Conservation (phyloP, 1,284 basidiomycete genomes). For the Testicularia cyperi region DNA sequence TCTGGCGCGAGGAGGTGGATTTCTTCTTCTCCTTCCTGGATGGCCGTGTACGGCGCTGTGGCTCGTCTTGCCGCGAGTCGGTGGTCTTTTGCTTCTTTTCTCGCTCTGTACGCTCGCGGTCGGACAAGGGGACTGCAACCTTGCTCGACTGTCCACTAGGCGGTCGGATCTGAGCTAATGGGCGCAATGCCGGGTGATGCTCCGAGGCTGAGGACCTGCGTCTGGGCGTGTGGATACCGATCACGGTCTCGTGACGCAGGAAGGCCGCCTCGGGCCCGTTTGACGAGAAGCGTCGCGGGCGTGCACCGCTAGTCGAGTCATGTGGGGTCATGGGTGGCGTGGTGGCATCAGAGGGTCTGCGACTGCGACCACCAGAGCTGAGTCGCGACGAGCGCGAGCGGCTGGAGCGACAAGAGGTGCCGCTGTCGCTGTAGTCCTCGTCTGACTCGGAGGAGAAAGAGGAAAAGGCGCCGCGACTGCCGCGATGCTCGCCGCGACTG, state of each 20-base stretch:
- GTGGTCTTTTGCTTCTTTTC: constrained; percentile 10
- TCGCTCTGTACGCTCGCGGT: too few species aligned
- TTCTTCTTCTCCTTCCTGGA: too few species aligned
- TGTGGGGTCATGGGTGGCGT: constrained; percentile 29
- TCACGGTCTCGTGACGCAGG: constrained; percentile 49
- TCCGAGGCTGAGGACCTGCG: constrained; percentile 29
- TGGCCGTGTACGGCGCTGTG: too few species aligned
- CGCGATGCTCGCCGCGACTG: constrained; percentile 13
- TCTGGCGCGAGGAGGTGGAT: constrained; percentile 11
- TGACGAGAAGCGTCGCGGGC: constrained; percentile 38
- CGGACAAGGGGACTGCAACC: constrained; percentile 3
- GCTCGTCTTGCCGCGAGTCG: not conserved
- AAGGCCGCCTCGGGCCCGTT: constrained; percentile 51
- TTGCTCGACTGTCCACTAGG: constrained; percentile 11
- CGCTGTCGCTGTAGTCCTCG: constrained; percentile 29
- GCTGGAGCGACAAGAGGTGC: constrained; percentile 23
- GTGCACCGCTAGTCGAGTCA: constrained; percentile 2
- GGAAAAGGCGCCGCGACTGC: constrained; percentile 25
- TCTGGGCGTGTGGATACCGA: constrained; percentile 50
- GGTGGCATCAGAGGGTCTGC: constrained; percentile 13
- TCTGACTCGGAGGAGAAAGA: constrained; percentile 28
- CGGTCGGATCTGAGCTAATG: constrained; percentile 42
- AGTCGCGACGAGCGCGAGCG: constrained; percentile 23
- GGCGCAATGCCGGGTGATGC: constrained; percentile 13
- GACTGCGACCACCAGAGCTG: constrained; percentile 12